A percentile compares a stretch with the other conserved stretches of the same genome.
phyloP scores from a whole-genome alignment of 495 filamentous ascomycete genomes.

The Penicillium argentinense region DNA sequence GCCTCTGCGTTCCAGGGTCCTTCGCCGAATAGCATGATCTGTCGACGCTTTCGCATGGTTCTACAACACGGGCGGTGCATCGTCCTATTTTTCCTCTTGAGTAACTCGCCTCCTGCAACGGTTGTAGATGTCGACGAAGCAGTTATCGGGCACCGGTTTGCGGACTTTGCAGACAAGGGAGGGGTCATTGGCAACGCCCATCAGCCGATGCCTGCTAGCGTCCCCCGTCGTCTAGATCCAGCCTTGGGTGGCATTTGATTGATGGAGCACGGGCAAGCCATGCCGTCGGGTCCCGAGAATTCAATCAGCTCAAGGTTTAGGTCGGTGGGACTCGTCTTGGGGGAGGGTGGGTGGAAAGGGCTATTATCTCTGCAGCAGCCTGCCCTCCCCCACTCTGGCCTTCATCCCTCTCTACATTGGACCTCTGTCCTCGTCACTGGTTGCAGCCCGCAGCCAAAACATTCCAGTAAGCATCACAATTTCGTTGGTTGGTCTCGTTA shows the following conservation, averaged over 20 bases:
- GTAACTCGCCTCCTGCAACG: conserved; percentile 4
- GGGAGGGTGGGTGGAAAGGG: conserved; percentile 4
- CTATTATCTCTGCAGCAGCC: conserved; percentile 7
- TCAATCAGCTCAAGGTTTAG: conserved; percentile 23
- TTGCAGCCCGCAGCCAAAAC: conserved; percentile 5
- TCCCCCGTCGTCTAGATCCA: conserved; percentile 16
- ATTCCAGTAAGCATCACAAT: conserved; percentile 22
- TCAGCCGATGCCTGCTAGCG: conserved; percentile 16
- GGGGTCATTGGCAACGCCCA: conserved; percentile 3
- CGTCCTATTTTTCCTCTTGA: background rate
- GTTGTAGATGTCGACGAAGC: conserved; percentile 4
- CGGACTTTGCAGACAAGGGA: background rate
- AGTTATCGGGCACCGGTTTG: background rate
- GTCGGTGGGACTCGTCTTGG: conserved; percentile 11
- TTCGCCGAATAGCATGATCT: too few relatives aligned
- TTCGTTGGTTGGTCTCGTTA: conserved; percentile 3
- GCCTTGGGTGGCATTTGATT: conserved; percentile 26
- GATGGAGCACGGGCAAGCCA: conserved; percentile 11
- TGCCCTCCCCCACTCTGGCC: conserved; percentile 6
- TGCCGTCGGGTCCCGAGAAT: conserved; percentile 15
- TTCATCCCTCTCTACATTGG: conserved; percentile 2
- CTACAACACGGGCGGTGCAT: background rate
- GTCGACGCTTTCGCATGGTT: background rate
- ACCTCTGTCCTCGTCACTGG: conserved; percentile 1
- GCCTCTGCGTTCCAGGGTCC: background rate